Evolutionary conservation across 805 yeast species (phyloP), one percentile per base, ranked within the genome.

Genomic region (Candida patagonica): DNA sequence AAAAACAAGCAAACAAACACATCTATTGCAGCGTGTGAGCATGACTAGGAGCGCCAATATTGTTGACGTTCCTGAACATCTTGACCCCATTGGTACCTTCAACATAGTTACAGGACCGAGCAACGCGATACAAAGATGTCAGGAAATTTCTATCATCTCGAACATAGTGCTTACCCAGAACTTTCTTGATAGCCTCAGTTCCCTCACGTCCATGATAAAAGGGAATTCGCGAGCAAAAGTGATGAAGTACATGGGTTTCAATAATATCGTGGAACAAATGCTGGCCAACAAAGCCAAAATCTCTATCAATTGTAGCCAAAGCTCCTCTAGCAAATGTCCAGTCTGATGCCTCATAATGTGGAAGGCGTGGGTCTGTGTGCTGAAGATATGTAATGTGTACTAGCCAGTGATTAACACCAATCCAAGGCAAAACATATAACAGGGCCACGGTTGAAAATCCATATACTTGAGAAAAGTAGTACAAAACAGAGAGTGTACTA

Each of bases 171-270:
- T 73, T 71, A 52, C 95, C 95, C 92, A 84, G 79, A 45, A 80
- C 89, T 61, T 78, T 75, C 65, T 78, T 75, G 62, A 84, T 78
- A 40, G 83, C 89, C 45, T 66, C 85, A 44, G 85, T 70, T 36
- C 82, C 92, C 55, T 74, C 76, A 60, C 89, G 49, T 36, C 48
- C 94, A 53, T 82, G 79, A 70, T 84, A 84, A 67, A 85, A 85
- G 35, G 95, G 95, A 50, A 84, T 82, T 61, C 94, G 70, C 8
- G 88, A 78, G 47, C 74, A 78, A 61, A 73, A 85, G 65, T 84
- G 95, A 65, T 84, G 95, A 53, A 80, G 70, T 40, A 85, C 94
- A 59, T 84, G 95, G 39, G 95, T 85, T 66, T 84, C 95, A 56
- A 84, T 83, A 56, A 84, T 84, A 59, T 82, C 94, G 62, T 84